phyloP scores from a whole-genome alignment of 2,329 filamentous ascomycete genomes.

The Berkeleyomyces rouxiae region DNA sequence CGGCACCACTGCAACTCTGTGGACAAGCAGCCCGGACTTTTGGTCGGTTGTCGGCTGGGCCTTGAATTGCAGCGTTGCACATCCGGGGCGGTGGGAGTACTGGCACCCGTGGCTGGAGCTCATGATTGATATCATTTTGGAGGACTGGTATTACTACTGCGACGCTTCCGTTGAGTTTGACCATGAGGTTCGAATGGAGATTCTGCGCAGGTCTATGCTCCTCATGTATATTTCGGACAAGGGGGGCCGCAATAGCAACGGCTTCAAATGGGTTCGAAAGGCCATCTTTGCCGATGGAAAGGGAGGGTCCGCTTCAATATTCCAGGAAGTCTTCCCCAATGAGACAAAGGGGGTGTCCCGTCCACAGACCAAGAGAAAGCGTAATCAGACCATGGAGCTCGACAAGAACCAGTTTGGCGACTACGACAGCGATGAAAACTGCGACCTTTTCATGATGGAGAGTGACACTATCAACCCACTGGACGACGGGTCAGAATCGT shows the following conservation, averaged over 20 bases:
- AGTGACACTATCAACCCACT: background rate
- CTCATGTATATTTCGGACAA: constrained; percentile 38
- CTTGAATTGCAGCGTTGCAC: constrained; percentile 66
- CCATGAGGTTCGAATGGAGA: constrained; percentile 15
- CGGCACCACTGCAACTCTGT: constrained; percentile 51
- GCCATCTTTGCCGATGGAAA: constrained; percentile 52
- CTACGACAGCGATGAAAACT: constrained; percentile 25
- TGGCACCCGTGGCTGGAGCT: constrained; percentile 71
- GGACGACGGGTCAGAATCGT: background rate
- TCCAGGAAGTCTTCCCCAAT: constrained; percentile 49
- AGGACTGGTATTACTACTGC: constrained; percentile 38
- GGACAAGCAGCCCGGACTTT: constrained; percentile 65
- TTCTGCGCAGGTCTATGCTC: constrained; percentile 40
- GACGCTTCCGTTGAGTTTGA: constrained; percentile 8
- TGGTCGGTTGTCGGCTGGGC: constrained; percentile 85
- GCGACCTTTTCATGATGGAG: constrained; percentile 14
- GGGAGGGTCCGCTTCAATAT: constrained; percentile 35
- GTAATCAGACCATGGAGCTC: constrained; percentile 33
- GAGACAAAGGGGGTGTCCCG: constrained; percentile 33
- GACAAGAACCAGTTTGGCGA: constrained; percentile 44
- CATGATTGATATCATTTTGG: constrained; percentile 62
- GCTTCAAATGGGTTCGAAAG: constrained; percentile 39
- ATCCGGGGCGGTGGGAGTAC: constrained; percentile 59
- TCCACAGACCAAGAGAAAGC: constrained; percentile 33
- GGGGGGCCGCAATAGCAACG: constrained; percentile 28